phyloP scores from a whole-genome alignment of 495 filamentous ascomycete genomes.

The Aspergillus mulundensis region DNA sequence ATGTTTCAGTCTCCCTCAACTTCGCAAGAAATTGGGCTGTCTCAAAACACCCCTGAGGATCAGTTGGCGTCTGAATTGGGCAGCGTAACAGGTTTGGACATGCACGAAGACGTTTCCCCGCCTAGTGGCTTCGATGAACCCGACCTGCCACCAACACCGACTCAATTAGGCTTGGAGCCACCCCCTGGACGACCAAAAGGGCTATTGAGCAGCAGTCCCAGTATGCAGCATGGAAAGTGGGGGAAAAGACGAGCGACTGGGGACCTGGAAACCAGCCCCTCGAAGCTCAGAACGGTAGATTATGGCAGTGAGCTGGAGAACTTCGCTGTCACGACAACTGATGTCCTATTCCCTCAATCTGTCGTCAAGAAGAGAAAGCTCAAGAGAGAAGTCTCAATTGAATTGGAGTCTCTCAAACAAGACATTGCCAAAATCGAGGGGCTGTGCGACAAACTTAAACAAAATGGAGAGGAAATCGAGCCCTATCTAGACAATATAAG shows the following conservation, averaged over 20 bases:
- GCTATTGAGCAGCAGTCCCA: conserved; percentile 43
- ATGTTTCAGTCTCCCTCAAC: conserved; percentile 37
- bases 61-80: conserved; percentile 40
- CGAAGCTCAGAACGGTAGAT: conserved; percentile 27
- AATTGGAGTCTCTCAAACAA: conserved; percentile 31
- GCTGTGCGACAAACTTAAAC: conserved; percentile 25
- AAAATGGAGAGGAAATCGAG: conserved; percentile 19
- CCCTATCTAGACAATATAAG: conserved; percentile 29
- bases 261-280: conserved; percentile 25
- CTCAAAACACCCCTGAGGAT: conserved; percentile 31
- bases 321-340: conserved; percentile 2
- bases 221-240: conserved; percentile 28
- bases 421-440: conserved; percentile 37
- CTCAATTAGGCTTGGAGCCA: conserved; percentile 51
- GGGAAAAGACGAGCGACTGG: conserved; percentile 26
- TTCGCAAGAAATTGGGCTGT: conserved; percentile 18
- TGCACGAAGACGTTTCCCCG: conserved; percentile 25
- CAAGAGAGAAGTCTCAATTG: conserved; percentile 27
- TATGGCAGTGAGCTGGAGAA: conserved; percentile 13
- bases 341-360: conserved; percentile 21
- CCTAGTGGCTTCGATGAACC: conserved; percentile 52
- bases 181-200: conserved; percentile 34
- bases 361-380: conserved; percentile 29
- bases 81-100: conserved; percentile 27
- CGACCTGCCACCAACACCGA: conserved; percentile 67